A percentile compares a stretch with the other conserved stretches of the same genome.
These are phyloP conservation scores for Leccinum sublutescens DNA, from an alignment of 768 basidiomycete genomes.

Conservation along the genomic window DNA sequence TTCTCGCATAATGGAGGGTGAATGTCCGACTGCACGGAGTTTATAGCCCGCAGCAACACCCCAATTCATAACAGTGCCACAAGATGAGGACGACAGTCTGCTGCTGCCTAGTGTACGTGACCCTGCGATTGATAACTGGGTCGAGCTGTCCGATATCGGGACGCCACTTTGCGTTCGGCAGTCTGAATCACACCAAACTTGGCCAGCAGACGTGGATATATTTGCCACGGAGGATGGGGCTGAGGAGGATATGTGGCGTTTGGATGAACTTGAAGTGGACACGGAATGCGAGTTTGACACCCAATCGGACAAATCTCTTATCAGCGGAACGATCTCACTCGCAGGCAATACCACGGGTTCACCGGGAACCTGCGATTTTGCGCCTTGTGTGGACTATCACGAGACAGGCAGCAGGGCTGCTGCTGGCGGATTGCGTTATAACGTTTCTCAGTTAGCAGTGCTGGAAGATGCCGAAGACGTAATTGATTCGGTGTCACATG, in stretches of 20 bases:
- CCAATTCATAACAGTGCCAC: constrained; percentile 6
- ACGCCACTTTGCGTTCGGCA: constrained; percentile 1
- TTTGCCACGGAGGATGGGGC: constrained; percentile 15
- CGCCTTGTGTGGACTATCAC: constrained; percentile 14
- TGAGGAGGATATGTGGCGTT: constrained; percentile 16
- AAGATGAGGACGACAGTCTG: constrained; percentile 26
- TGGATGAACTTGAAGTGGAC: constrained; percentile 6
- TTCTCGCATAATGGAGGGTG: constrained; percentile 2
- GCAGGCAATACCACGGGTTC: constrained; percentile 19
- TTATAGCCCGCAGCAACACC: constrained; percentile 19
- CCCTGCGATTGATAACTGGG: constrained; percentile 12
- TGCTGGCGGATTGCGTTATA: constrained; percentile 6
- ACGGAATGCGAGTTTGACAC: constrained; percentile 8
- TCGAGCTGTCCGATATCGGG: constrained; percentile 13
- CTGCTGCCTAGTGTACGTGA: constrained; percentile 11
- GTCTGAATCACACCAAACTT: constrained; percentile 1
- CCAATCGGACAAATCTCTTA: constrained; percentile 27
- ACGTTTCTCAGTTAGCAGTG: constrained; percentile 12
- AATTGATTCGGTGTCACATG: constrained; percentile 10
- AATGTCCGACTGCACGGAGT: constrained; percentile 2
- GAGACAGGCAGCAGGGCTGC: constrained; percentile 11
- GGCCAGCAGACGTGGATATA: constrained; percentile 18
- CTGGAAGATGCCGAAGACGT: constrained; percentile 20
- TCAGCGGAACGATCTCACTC: constrained; percentile 18
- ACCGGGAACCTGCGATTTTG: constrained; percentile 6